Evolutionary conservation across 257 asterid species (phyloP), one percentile per base, ranked within the genome.

Genomic region (Solanum pennellii): DNA sequence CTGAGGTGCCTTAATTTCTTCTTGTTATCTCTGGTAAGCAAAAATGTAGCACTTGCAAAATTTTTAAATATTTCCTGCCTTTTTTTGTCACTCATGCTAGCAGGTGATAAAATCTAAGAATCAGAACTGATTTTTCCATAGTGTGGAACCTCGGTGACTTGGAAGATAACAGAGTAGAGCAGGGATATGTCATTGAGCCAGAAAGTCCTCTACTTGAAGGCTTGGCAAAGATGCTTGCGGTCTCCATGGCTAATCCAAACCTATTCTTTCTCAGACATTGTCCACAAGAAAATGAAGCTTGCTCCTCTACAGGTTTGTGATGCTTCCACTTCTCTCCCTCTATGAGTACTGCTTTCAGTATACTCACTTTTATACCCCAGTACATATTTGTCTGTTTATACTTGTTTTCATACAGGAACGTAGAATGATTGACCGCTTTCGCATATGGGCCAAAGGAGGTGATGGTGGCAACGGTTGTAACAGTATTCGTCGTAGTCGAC

Each of bases 391-490:
- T 62, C 69, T 37, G 44, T 82, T 82, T 29, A 82, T 29, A 18
- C 85, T 49, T 49, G 45, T 56, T 89, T 69, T 82, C 79, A 88
- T 91, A 89, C 90, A 97, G 99, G 99, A 97, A 91, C 93, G 99
- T 52, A 94, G 88, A 89, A 97, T 97, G 98, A 92, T 94, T 83
- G 99, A 97, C 89, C 90, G 93, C 11, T 90, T 93, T 87, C 91
- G 94, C 90, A 84, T 97, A 72, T 88, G 94, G 91, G 98, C 98
- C 89, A 97, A 95, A 93, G 99, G 98, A 86, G 99, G 99, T 80
- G 97, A 97, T 79, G 99, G 99, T 82, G 99, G 98, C 71, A 95
- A 89, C 85, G 99, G 99, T 88, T 97, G 99, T 90, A 85, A 89
- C 89, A 95, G 99, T 91, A 91, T 92, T 74, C 97, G 93, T n/a